These are phyloP conservation scores for Cercospora nicotianae DNA, from an alignment of 2,329 filamentous ascomycete species.

Conservation along the genomic window DNA sequence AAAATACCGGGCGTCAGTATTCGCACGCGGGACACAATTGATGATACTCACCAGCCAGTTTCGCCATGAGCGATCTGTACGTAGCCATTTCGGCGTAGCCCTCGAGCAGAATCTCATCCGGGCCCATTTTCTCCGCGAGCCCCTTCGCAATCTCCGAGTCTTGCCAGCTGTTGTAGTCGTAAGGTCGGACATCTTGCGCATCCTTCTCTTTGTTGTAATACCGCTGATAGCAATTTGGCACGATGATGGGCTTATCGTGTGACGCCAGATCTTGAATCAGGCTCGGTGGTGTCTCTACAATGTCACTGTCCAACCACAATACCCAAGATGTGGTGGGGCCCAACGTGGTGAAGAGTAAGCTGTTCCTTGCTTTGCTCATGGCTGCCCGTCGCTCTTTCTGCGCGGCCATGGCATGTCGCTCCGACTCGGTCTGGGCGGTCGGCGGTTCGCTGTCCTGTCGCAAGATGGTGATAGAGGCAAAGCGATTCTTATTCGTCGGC, in stretches of 20 bases:
- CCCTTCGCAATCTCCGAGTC: slow-evolving; percentile 79
- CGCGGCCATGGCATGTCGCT: slow-evolving; percentile 87
- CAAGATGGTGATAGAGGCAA: slow-evolving; percentile 90
- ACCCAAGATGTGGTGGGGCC: slow-evolving; percentile 93
- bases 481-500: slow-evolving; percentile 75
- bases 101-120: slow-evolving; percentile 89
- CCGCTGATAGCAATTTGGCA: slow-evolving; percentile 92
- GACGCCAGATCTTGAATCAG: slow-evolving; percentile 88
- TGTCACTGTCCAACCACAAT: slow-evolving; percentile 90
- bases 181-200: slow-evolving; percentile 73
- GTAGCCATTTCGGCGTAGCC: slow-evolving; percentile 93
- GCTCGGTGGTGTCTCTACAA: slow-evolving; percentile 79
- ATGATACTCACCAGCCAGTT: slow-evolving; percentile 59
- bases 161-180: slow-evolving; percentile 98
- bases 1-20: neutral
- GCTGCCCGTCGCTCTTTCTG: slow-evolving; percentile 83
- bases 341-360: slow-evolving; percentile 89
- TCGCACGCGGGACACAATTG: neutral
- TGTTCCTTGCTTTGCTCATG: slow-evolving; percentile 93
- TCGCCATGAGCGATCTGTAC: slow-evolving; percentile 87
- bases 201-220: slow-evolving; percentile 70
- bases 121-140: slow-evolving; percentile 75
- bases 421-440: slow-evolving; percentile 76
- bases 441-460: slow-evolving; percentile 92
- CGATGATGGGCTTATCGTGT: slow-evolving; percentile 87